Percentiles rank a stretch among this genome's conserved stretches.
These are phyloP conservation scores for Nakazawaea sp. DNA, from an alignment of 805 yeast species.

Conservation along the genomic window DNA sequence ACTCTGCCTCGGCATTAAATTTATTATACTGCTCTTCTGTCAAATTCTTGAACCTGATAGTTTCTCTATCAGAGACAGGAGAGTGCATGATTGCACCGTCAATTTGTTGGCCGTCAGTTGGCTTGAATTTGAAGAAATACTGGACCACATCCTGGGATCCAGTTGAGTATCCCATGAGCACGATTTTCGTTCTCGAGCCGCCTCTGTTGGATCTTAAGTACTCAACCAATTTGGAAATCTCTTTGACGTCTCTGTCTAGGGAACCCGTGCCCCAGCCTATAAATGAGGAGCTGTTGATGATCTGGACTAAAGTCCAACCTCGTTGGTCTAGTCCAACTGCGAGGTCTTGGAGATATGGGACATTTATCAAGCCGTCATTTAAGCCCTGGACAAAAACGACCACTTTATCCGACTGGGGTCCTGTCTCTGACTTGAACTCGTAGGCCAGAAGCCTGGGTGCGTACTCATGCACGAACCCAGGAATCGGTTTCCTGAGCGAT, in stretches of 20 bases:
- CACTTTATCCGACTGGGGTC: conserved; percentile 35
- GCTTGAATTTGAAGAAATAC: conserved; percentile 37
- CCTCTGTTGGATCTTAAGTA: conserved; percentile 42
- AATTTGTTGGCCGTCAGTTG: conserved; percentile 17
- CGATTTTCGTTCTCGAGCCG: conserved; percentile 39
- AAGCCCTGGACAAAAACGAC: conserved; percentile 70
- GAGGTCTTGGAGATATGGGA: conserved; percentile 54
- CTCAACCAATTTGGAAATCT: conserved; percentile 45
- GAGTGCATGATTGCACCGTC: conserved; percentile 71
- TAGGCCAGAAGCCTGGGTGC: conserved; percentile 41
- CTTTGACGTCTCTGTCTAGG: conserved; percentile 49
- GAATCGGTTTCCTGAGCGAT: no score
- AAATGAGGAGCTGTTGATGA: conserved; percentile 47
- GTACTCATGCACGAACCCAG: conserved; percentile 41
- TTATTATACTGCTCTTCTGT: conserved; percentile 12
- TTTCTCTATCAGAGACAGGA: conserved; percentile 63
- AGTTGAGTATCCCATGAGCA: conserved; percentile 76
- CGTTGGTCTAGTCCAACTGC: conserved; percentile 29
- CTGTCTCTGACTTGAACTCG: conserved; percentile 31
- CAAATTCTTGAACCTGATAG: conserved; percentile 17
- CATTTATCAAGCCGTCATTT: conserved; percentile 60
- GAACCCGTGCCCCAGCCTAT: conserved; percentile 69
- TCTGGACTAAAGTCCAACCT: conserved; percentile 57
- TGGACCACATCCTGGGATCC: conserved; percentile 74
- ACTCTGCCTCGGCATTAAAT: conserved; percentile 27